Evolutionary conservation across 257 asterid genomes (phyloP), one percentile per base, ranked within the genome.

Genomic region (Fraxinus anomala): DNA sequence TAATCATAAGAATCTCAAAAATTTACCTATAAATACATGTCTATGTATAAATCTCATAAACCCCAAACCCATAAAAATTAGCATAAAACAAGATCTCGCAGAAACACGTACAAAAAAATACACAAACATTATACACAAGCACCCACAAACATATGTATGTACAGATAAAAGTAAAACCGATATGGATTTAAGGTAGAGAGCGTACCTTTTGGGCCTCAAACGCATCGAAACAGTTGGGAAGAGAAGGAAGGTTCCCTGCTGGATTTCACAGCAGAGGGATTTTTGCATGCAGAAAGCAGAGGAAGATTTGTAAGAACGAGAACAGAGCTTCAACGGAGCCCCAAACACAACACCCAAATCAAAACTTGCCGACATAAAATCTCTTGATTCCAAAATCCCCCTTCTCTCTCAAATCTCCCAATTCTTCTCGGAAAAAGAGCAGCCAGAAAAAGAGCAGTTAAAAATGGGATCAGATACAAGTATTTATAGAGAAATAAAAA

Each of bases 181-280:
- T 7, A 0, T 71, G 85, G 86, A 83, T 77, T 89, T 79, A 73
- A 80, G 75, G 67, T 23, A 11, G 30, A 54, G 12, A 37, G 12
- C 0, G 11, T 84, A 95, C 99, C 99, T 91, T 88, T 80, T 92
- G 86, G 96, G 93, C 96, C 98, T 95, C 94, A 95, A 95, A 90
- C 96, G 98, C 99, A 95, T 95, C 91, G 99, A 92, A 86, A 80
- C 92, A 81, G 93, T 72, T 78, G 95, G 89, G 77, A 77, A 80
- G 81, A 73, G 74, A 82, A 14, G 79, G 77, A 26, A 74, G 81
- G 33, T 28, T 82, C 92, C 83, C 94, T 83, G 97, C 96, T 88
- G 91, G 69, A 61, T 49, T 3, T 67, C 74, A 82, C 88, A 91
- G 97, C 96, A 88, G 97, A 85, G 87, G 79, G 84, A 81, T 77